These are phyloP conservation scores for Backusella mclennaniae DNA, from an alignment of 192 early-diverging fungal species.

Conservation along the genomic window DNA sequence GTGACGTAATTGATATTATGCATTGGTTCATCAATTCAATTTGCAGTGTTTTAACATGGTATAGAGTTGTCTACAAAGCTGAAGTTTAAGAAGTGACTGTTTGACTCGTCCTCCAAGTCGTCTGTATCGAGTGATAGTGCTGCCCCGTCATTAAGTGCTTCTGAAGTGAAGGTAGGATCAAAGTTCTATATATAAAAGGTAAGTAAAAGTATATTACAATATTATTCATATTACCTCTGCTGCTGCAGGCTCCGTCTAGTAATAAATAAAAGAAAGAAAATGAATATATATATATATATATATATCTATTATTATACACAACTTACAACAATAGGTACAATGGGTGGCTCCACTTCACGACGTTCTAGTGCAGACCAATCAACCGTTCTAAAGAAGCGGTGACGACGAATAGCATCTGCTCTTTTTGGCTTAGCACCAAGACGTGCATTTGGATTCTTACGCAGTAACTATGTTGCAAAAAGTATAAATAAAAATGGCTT, in stretches of 20 bases:
- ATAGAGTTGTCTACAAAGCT: constrained; percentile 13
- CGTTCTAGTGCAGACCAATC: constrained; percentile 60
- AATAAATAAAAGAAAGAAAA: not conserved
- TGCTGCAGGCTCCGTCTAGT: constrained; percentile 14
- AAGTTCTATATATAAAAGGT: constrained; percentile 4
- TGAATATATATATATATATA: too few species aligned
- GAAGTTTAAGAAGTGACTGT: constrained; percentile 10
- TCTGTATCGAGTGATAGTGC: not conserved
- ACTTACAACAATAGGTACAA: constrained; percentile 58
- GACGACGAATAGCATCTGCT: constrained; percentile 47
- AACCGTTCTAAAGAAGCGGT: constrained; percentile 72
- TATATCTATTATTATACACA: not conserved
- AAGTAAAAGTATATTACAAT: not conserved
- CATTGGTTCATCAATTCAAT: too few species aligned
- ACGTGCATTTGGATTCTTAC: constrained; percentile 50
- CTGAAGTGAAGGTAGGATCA: constrained; percentile 9
- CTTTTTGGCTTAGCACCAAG: constrained; percentile 46
- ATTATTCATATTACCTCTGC: constrained; percentile 1
- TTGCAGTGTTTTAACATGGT: not conserved
- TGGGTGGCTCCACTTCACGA: constrained; percentile 61
- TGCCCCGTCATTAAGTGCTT: not conserved
- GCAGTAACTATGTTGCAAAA: constrained; percentile 43
- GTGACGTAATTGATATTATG: too few species aligned
- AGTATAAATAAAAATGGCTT: constrained; percentile 8
- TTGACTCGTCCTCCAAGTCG: not conserved